phyloP scores from a whole-genome alignment of 305 asterid species.

The Fraxinus nigra region DNA sequence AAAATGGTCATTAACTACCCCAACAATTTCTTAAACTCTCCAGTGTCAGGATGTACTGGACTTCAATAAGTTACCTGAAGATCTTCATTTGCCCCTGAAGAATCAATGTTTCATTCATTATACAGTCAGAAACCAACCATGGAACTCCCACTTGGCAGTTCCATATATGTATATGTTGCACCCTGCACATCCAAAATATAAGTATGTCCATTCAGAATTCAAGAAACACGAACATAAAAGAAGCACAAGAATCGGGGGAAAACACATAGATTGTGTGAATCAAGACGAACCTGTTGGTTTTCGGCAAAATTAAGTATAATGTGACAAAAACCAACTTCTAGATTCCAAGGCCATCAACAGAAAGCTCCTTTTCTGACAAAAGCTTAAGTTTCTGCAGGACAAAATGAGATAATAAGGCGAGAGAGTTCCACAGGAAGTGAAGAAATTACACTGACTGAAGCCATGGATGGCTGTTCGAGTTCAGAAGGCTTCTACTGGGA shows the following conservation, averaged over 20 bases:
- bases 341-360: slow-evolving; percentile 37
- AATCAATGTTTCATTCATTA: background rate
- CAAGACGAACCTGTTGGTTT: slow-evolving; percentile 25
- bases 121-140: background rate
- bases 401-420: slow-evolving; percentile 11
- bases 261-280: background rate
- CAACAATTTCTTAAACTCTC: background rate
- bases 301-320: background rate
- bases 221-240: background rate
- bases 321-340: slow-evolving; percentile 25
- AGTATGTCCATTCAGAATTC: background rate
- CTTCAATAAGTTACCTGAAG: background rate
- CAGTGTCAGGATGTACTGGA: background rate
- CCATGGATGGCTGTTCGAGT: background rate
- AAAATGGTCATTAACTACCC: background rate
- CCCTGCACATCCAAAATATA: background rate
- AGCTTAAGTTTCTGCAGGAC: slow-evolving; percentile 77
- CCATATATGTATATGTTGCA: background rate
- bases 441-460: background rate
- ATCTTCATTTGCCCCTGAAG: background rate
- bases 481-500: background rate
- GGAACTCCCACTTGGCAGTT: background rate
- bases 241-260: background rate
- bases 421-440: background rate
- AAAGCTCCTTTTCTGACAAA: slow-evolving; percentile 57